phyloP scores from a whole-genome alignment of 306 rosid genomes.

The Heteromeles arbutifolia region DNA sequence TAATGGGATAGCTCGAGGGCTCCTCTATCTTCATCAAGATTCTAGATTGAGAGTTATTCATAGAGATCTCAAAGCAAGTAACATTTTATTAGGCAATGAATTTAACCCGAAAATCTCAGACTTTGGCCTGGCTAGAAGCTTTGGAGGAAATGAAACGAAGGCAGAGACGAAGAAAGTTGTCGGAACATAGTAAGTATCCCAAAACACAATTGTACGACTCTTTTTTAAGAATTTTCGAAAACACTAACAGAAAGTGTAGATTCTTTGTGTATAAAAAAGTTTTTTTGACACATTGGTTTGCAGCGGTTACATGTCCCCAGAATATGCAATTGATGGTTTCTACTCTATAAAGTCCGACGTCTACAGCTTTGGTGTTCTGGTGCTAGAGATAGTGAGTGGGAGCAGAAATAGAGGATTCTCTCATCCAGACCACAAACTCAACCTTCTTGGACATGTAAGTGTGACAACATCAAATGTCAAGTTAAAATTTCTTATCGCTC shows the following conservation, averaged over 20 bases:
- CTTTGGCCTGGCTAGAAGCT: slow-evolving; percentile 40
- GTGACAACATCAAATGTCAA: not conserved
- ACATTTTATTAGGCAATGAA: slow-evolving; percentile 23
- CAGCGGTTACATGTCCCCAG: slow-evolving; percentile 41
- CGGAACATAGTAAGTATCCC: slow-evolving; percentile 38
- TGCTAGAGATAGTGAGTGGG: slow-evolving; percentile 27
- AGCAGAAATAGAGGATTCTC: slow-evolving; percentile 12
- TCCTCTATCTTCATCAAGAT: slow-evolving; percentile 40
- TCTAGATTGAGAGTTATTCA: slow-evolving; percentile 35
- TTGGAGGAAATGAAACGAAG: slow-evolving; percentile 23
- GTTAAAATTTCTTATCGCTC: too few relatives aligned
- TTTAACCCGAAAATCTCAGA: slow-evolving; percentile 38
- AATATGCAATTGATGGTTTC: slow-evolving; percentile 40
- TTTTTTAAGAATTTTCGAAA: too few relatives aligned
- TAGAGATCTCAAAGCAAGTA: slow-evolving; percentile 39
- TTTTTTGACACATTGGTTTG: not conserved
- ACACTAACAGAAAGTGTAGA: too few relatives aligned
- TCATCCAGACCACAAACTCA: not conserved
- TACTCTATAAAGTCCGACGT: slow-evolving; percentile 39
- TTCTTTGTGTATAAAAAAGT: too few relatives aligned
- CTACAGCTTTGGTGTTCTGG: slow-evolving; percentile 38
- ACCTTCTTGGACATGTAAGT: slow-evolving; percentile 25
- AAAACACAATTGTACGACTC: too few relatives aligned
- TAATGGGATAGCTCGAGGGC: slow-evolving; percentile 27
- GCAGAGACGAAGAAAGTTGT: slow-evolving; percentile 29